These are phyloP conservation scores for Pyrenula massariospora DNA, from an alignment of 495 filamentous ascomycete species.

Conservation along the genomic window DNA sequence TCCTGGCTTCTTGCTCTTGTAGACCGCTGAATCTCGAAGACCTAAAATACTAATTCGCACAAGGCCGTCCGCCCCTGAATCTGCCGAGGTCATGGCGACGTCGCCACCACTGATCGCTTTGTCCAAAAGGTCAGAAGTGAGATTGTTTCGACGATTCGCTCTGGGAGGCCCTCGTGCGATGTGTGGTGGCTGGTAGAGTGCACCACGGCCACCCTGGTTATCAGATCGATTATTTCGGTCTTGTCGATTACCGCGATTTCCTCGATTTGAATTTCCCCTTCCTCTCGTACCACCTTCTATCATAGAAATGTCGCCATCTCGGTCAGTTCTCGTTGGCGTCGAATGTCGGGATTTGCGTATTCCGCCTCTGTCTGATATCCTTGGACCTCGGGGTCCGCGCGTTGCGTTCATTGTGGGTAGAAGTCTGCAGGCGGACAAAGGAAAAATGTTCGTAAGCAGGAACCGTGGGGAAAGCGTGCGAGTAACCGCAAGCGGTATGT, in stretches of 20 bases:
- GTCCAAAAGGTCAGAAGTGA: not conserved
- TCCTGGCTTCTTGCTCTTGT: slow-evolving; percentile 6
- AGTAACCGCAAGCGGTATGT: not conserved
- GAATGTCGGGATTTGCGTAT: slow-evolving; percentile 53
- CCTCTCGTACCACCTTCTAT: slow-evolving; percentile 31
- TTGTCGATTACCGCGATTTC: not conserved
- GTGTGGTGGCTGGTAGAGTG: not conserved
- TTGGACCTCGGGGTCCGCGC: slow-evolving; percentile 16
- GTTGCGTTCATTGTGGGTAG: slow-evolving; percentile 14
- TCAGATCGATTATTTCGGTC: not conserved
- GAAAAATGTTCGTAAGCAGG: too few relatives aligned
- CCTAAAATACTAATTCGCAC: not conserved
- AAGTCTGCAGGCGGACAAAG: not conserved
- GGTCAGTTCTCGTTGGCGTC: slow-evolving; percentile 43
- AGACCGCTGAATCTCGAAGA: slow-evolving; percentile 4
- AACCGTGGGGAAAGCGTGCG: too few relatives aligned
- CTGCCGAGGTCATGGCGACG: slow-evolving; percentile 5
- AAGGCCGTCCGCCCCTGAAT: slow-evolving; percentile 6
- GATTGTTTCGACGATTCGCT: not conserved
- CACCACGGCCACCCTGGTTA: not conserved
- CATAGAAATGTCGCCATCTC: slow-evolving; percentile 79
- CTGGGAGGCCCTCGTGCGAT: not conserved
- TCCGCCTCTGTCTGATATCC: slow-evolving; percentile 42
- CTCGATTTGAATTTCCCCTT: not conserved
- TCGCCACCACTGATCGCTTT: not conserved